phyloP scores from a whole-genome alignment of 1,139 yeast genomes.

The Pichia sp. region DNA sequence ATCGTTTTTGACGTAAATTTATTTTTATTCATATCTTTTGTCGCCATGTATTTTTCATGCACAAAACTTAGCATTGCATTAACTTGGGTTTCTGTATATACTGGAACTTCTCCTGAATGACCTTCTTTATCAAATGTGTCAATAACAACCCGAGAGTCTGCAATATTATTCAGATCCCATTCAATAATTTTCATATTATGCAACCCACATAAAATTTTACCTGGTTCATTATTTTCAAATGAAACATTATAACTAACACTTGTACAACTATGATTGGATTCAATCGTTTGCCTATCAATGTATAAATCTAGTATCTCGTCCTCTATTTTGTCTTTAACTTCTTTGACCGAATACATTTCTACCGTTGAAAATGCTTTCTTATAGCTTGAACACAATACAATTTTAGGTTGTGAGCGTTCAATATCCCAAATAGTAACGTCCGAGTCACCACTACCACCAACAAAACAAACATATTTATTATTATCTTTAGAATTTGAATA shows the following conservation, averaged over 20 bases:
- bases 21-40: constrained; percentile 23
- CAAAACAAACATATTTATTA: constrained; percentile 42
- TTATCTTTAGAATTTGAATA: constrained; percentile 33
- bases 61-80: constrained; percentile 32
- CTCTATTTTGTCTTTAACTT: constrained; percentile 27
- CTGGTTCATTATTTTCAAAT: constrained; percentile 19
- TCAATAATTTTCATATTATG: constrained; percentile 36
- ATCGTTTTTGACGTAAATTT: constrained; percentile 14
- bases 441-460: constrained; percentile 59
- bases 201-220: constrained; percentile 32
- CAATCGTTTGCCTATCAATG: constrained; percentile 16
- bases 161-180: constrained; percentile 43
- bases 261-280: constrained; percentile 27
- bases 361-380: constrained; percentile 28
- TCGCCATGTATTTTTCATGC: constrained; percentile 24
- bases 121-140: constrained; percentile 20
- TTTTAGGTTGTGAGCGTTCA: constrained; percentile 56
- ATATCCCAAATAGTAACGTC: constrained; percentile 76
- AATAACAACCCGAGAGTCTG: constrained; percentile 35
- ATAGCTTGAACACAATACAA: constrained; percentile 39
- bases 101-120: constrained; percentile 15
- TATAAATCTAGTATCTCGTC: constrained; percentile 24
- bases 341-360: constrained; percentile 33
- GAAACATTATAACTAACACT: constrained; percentile 24
- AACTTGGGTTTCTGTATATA: constrained; percentile 32